Evolutionary conservation across 2,329 filamentous ascomycete genomes (phyloP).

Genomic region (Clarireedia paspali): DNA sequence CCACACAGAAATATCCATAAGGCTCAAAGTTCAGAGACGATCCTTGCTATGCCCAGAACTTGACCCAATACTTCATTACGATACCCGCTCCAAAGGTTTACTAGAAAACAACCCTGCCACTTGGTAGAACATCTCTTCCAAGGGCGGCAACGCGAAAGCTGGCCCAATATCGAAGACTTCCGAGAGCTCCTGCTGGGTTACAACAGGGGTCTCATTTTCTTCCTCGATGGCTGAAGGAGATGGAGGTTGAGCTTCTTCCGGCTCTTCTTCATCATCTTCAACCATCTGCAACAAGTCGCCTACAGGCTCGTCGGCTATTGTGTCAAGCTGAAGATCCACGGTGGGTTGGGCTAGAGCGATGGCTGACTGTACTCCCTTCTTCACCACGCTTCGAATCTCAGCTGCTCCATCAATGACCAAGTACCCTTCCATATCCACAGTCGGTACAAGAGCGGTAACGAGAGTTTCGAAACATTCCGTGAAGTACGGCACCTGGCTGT

Average conservation of each 20-base stretch:
- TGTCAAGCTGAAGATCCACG: conserved; percentile 34
- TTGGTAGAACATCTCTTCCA: conserved; percentile 70
- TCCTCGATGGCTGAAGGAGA: conserved; percentile 36
- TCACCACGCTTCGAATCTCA: conserved; percentile 56
- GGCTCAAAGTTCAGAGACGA: conserved; percentile 13
- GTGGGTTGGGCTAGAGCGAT: conserved; percentile 47
- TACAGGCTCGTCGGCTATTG: conserved; percentile 23
- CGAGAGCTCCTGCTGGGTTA: conserved; percentile 60
- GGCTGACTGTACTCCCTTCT: conserved; percentile 48
- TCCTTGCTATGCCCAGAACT: conserved; percentile 14
- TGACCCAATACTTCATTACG: conserved; percentile 8
- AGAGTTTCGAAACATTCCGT: conserved; percentile 48
- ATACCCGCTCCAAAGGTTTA: conserved; percentile 37
- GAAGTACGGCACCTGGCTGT: conserved; percentile 50
- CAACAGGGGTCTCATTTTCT: conserved; percentile 49
- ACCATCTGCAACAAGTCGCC: conserved; percentile 16
- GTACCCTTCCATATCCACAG: conserved; percentile 60
- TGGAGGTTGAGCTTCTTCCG: conserved; percentile 20
- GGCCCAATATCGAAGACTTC: conserved; percentile 64
- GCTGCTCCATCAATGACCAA: conserved; percentile 69
- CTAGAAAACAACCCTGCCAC: conserved; percentile 58
- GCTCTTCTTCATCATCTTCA: conserved; percentile 29
- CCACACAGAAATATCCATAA: conserved; percentile 8
- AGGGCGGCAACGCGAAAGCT: conserved; percentile 60
- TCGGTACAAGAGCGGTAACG: conserved; percentile 60